Conservation (phyloP, 73 alveolate species). For the Paramecium caudatum region DNA sequence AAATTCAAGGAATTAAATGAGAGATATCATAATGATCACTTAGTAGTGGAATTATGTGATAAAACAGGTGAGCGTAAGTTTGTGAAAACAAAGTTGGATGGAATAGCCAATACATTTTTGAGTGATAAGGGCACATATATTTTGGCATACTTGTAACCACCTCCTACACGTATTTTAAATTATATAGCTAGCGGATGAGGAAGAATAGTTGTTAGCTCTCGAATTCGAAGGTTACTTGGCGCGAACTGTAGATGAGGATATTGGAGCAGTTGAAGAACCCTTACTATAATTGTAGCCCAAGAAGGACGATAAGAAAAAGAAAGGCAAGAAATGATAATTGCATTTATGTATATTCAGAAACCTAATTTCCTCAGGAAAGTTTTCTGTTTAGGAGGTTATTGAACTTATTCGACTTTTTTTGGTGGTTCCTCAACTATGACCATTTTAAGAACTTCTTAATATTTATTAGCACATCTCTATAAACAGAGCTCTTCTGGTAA, state of each 20-base stretch:
- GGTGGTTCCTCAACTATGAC: background rate
- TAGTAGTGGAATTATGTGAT: slow-evolving; percentile 73
- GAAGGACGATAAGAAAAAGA: slow-evolving; percentile 76
- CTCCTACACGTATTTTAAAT: slow-evolving; percentile 34
- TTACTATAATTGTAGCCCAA: slow-evolving; percentile 20
- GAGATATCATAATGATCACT: slow-evolving; percentile 33
- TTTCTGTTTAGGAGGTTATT: too few relatives aligned
- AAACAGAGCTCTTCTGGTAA: slow-evolving; percentile 22
- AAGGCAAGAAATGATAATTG: slow-evolving; percentile 72
- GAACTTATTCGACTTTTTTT: too few relatives aligned
- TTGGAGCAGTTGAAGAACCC: slow-evolving; percentile 78
- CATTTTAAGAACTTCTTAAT: background rate
- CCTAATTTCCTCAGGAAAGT: too few relatives aligned
- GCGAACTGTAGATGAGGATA: slow-evolving; percentile 74
- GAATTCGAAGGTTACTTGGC: slow-evolving; percentile 73
- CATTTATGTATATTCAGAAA: too few relatives aligned
- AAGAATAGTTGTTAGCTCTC: slow-evolving; percentile 59
- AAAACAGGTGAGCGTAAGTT: slow-evolving; percentile 74
- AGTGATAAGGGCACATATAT: slow-evolving; percentile 74
- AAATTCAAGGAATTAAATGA: slow-evolving; percentile 70
- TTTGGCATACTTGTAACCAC: slow-evolving; percentile 57
- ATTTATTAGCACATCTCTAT: slow-evolving; percentile 37
- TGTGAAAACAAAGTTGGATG: slow-evolving; percentile 72
- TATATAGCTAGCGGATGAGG: slow-evolving; percentile 70
- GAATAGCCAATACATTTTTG: slow-evolving; percentile 70